Evolutionary conservation across 202 grass and related monocot genomes (phyloP).

Genomic region (Zizania palustris): DNA sequence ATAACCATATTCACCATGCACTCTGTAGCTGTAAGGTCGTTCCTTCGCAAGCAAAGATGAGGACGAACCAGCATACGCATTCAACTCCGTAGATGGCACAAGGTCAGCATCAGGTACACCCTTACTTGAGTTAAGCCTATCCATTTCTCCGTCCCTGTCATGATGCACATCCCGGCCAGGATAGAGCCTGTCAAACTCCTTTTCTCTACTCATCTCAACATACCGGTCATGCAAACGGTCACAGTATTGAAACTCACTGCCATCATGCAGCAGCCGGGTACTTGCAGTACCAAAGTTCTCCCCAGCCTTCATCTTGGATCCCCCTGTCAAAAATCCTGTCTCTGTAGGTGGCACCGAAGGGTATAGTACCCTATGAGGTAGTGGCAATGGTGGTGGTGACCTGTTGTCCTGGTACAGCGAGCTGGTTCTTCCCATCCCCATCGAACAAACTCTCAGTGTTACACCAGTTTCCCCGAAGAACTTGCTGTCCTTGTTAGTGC

Average conservation of each 20-base stretch:
- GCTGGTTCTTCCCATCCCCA: conserved; percentile 35
- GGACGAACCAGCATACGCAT: conserved; percentile 46
- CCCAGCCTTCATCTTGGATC: conserved; percentile 28
- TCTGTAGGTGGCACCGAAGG: conserved; percentile 36
- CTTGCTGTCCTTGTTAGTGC: background rate
- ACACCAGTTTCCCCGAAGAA: conserved; percentile 1
- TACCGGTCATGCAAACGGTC: conserved; percentile 34
- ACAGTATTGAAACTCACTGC: conserved; percentile 29
- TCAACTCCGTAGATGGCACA: conserved; percentile 32
- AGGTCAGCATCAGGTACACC: conserved; percentile 26
- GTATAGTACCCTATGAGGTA: conserved; percentile 34
- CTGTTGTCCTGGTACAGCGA: conserved; percentile 41
- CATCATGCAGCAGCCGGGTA: conserved; percentile 24
- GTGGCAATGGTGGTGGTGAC: background rate
- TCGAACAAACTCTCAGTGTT: conserved; percentile 39
- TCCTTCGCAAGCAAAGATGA: conserved; percentile 44
- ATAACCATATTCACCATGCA: conserved; percentile 20
- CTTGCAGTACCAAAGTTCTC: conserved; percentile 29
- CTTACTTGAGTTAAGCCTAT: conserved; percentile 51
- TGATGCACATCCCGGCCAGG: conserved; percentile 28
- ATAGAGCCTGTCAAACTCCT: conserved; percentile 43
- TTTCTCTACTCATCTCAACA: conserved; percentile 42
- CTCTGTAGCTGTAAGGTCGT: conserved; percentile 10
- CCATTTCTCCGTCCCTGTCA: conserved; percentile 45
- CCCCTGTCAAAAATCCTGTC: conserved; percentile 38